A percentile compares a stretch with the other conserved stretches of the same genome.
Evolutionary conservation across 1,139 yeast genomes (phyloP).

Genomic region (Geotrichum europaeum): DNA sequence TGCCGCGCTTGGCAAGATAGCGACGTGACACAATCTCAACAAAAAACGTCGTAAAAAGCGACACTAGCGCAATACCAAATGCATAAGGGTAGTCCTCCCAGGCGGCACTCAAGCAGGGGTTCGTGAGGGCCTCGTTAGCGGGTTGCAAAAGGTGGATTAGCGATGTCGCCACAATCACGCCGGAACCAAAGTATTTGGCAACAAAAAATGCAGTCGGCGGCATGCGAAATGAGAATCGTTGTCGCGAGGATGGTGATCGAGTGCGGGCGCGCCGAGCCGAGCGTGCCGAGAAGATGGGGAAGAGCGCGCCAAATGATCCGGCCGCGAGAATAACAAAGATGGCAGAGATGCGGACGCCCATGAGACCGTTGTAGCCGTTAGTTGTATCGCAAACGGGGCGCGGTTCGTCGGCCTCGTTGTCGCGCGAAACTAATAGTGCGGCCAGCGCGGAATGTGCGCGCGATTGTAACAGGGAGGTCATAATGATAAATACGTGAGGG

Average conservation of each 20-base stretch:
- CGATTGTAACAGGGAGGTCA: background rate
- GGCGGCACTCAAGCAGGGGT: conserved; percentile 50
- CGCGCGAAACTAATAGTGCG: background rate
- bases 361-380: conserved; percentile 42
- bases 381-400: conserved; percentile 19
- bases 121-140: conserved; percentile 52
- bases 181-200: conserved; percentile 84
- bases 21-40: conserved; percentile 30
- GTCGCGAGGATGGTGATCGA: background rate
- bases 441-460: background rate
- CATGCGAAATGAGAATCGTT: conserved; percentile 32
- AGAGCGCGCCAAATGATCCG: conserved; percentile 49
- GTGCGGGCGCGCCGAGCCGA: conserved; percentile 11
- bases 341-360: conserved; percentile 68
- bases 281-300: conserved; percentile 35
- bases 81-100: conserved; percentile 60
- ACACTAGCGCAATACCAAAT: conserved; percentile 50
- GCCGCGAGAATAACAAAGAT: conserved; percentile 62
- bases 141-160: conserved; percentile 80
- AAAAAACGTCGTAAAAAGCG: conserved; percentile 32
- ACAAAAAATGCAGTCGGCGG: conserved; percentile 58
- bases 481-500: background rate
- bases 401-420: background rate
- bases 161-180: conserved; percentile 86
- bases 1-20: conserved; percentile 26